Evolutionary conservation across 805 yeast genomes (phyloP), one percentile per base, ranked within the genome.

Genomic region (Zygosaccharomyces kombuchaensis): DNA sequence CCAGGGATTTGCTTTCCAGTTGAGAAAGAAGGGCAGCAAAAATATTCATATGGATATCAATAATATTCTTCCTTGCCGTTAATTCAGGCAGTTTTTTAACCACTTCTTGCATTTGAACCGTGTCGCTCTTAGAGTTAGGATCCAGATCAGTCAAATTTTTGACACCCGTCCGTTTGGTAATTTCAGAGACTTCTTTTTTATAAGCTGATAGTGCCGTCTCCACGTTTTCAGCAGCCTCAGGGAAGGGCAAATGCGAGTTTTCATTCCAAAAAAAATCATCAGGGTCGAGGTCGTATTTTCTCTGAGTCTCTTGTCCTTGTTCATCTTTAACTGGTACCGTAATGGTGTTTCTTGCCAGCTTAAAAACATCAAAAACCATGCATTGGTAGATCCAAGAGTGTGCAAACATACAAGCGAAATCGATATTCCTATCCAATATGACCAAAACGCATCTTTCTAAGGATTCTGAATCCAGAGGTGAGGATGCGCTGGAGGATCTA

Each of bases 321-420:
- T 70, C 66, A 36, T 65, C 66, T 12, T 64, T 63, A 22, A 70
- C 68, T 34, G 72, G 71, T 27, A 89, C 72, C 16, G 81, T 77
- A 49, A 91, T 84, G 19, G 96, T 84, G 63, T 91, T 90, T 60
- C 95, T 77, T 53, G 82, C 77, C 57, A 93, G 73, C 43, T 79
- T 77, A 63, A 93, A 87, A 4, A 89, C 93, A 63, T 93, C 99
- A 59, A 90, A 86, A 14, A 93, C 93, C 79, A 93, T 82, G 59
- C 96, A 89, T 70, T 91, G 96, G 65, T 93, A 93, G 40, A 95
- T 90, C 97, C 98, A 91, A 9, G 97, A 87, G 68, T 93, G 99
- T 1, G 91, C 79, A 66, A 93, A 82, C 97, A 93, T 91, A 12
- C 96, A 84, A 1, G 93, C 83, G 50, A 93, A 73, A 67, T 93